Evolutionary conservation across 495 filamentous ascomycete genomes (phyloP), one percentile per base, ranked within the genome.

Genomic region (Xylaria palmicola): DNA sequence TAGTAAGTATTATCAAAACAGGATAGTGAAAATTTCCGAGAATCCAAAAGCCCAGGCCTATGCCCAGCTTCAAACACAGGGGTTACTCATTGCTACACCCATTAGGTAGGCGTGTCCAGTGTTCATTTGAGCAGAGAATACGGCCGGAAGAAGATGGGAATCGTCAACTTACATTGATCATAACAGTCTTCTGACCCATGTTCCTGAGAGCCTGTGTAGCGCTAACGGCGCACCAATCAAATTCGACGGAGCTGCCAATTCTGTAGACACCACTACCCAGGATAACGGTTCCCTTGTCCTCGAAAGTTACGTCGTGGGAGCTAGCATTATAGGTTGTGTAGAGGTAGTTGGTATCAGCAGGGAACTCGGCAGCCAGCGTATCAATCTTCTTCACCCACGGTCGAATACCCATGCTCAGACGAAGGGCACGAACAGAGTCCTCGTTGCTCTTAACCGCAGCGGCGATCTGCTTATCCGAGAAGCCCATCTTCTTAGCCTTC

Each of bases 321-420:
- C 89, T 88, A 44, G 92, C 93, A 68, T 98, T 98, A 80, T 98
- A 98, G 45, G 93, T 98, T 10, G 93, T 98, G 79, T 97, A 97
- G 27, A 97, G 86, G 74, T 97, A 97, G 80, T 97, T 97, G 63
- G 93, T 96, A 62, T 93, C 85, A 55, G 93, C 93, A n/a, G 94
- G 93, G 78, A 97, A 98, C 74, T 98, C 93, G 30, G 93, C 93
- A 66, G 93, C 93, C 57, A 98, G 85, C 44, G 93, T 97, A 72
- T 98, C 92, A 64, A 97, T 97, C 81, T 92, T 96, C 87, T 98
- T 98, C 19, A 98, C 93, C 80, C 90, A 98, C 4, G 93, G 84
- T 32, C 78, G 80, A 75, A 98, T 89, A 50, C 90, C 92, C 71
- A 96, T 95, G 68, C 88, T 83, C 80, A 90, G 87, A 68, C 93